These are phyloP conservation scores for Moniliella sp. DNA, from an alignment of 1,284 basidiomycete genomes.

Conservation along the genomic window DNA sequence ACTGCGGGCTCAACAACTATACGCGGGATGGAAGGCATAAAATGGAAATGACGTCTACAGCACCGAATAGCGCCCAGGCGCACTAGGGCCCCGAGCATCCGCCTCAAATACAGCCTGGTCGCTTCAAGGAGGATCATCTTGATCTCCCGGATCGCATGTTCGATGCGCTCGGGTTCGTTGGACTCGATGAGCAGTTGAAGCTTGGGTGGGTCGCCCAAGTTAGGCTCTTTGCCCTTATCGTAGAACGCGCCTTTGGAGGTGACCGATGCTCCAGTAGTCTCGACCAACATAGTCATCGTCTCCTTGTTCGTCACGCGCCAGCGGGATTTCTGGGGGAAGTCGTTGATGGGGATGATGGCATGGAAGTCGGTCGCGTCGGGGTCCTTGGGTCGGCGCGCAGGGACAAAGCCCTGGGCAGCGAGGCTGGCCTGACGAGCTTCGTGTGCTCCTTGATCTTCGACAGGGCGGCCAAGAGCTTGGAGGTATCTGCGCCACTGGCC, in stretches of 20 bases:
- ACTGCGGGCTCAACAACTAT: too few species aligned
- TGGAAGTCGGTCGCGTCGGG: slow-evolving; percentile 84
- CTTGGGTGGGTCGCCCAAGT: slow-evolving; percentile 76
- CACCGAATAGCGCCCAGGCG: not conserved
- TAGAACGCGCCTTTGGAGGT: slow-evolving; percentile 97
- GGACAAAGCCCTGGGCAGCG: too few species aligned
- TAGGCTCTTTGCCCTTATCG: slow-evolving; percentile 75
- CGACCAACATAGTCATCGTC: slow-evolving; percentile 77
- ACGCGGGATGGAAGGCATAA: too few species aligned
- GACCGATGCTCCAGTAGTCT: slow-evolving; percentile 85
- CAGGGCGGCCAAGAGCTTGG: slow-evolving; percentile 20
- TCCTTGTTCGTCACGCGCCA: slow-evolving; percentile 99
- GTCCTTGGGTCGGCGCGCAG: slow-evolving; percentile 25
- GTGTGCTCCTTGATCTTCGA: slow-evolving; percentile 26
- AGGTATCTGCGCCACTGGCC: slow-evolving; percentile 21
- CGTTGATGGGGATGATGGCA: slow-evolving; percentile 72
- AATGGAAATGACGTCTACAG: too few species aligned
- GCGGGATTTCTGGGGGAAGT: slow-evolving; percentile 63
- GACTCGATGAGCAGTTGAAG: slow-evolving; percentile 88
- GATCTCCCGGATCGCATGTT: slow-evolving; percentile 87
- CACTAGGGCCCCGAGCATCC: slow-evolving; percentile 2
- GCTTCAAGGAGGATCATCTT: slow-evolving; percentile 85
- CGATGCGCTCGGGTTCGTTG: slow-evolving; percentile 71
- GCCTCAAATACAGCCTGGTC: slow-evolving; percentile 71
- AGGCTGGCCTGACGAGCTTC: too few species aligned